Evolutionary conservation across 257 asterid genomes (phyloP).

Genomic region (Nicotiana attenuata): DNA sequence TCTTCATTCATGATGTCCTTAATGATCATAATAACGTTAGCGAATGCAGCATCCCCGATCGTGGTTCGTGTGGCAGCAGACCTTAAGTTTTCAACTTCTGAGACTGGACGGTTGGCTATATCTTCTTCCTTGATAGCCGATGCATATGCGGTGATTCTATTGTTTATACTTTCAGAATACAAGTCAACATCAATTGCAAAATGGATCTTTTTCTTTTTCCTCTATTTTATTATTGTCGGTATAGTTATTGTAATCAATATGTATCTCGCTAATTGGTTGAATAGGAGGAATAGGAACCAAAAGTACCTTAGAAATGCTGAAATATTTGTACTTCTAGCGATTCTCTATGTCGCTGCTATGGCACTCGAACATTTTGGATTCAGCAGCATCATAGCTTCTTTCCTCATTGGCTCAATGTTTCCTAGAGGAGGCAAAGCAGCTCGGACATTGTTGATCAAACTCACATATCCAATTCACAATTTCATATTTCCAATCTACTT

Average conservation of each 20-base stretch:
- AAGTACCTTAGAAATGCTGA: constrained; percentile 81
- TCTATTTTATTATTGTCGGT: constrained; percentile 37
- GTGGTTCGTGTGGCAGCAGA: constrained; percentile 80
- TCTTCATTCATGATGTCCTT: constrained; percentile 47
- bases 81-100: constrained; percentile 72
- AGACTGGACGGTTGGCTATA: constrained; percentile 75
- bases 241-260: constrained; percentile 50
- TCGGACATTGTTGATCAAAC: constrained; percentile 75
- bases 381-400: constrained; percentile 79
- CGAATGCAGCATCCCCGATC: constrained; percentile 84
- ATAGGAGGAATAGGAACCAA: constrained; percentile 61
- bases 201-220: constrained; percentile 41
- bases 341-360: constrained; percentile 67
- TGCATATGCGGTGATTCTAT: constrained; percentile 54
- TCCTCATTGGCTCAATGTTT: constrained; percentile 75
- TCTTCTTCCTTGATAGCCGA: constrained; percentile 75
- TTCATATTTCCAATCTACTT: constrained; percentile 89
- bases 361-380: constrained; percentile 66
- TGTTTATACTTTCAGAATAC: constrained; percentile 46
- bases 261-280: constrained; percentile 57
- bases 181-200: constrained; percentile 10
- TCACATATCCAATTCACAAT: constrained; percentile 69
- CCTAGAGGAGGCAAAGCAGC: constrained; percentile 93
- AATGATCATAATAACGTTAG: constrained; percentile 51
- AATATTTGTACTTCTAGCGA: constrained; percentile 52